phyloP scores from a whole-genome alignment of 768 basidiomycete species.

The Glaciozyma martinii region DNA sequence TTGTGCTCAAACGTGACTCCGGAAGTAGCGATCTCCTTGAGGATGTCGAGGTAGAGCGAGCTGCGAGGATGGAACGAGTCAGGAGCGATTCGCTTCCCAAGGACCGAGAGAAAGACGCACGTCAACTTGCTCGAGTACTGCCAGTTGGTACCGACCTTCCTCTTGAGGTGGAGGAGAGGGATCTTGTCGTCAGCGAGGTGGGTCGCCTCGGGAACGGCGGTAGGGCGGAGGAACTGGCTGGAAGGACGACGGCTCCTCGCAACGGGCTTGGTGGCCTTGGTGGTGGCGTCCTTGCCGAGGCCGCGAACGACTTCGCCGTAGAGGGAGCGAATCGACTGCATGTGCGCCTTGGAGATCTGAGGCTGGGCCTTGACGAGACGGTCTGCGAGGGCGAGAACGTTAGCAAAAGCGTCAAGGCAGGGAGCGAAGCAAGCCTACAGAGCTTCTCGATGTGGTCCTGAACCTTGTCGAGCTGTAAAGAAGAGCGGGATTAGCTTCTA shows the following conservation, averaged over 20 bases:
- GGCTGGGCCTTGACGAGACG: conserved; percentile 94
- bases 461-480: conserved; percentile 62
- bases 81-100: not conserved
- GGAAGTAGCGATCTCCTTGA: conserved; percentile 96
- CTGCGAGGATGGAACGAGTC: not conserved
- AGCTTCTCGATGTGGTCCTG: conserved; percentile 93
- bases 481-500: not conserved
- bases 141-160: conserved; percentile 90
- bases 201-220: conserved; percentile 52
- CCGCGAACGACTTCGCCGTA: conserved; percentile 96
- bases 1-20: conserved; percentile 99
- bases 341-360: conserved; percentile 93
- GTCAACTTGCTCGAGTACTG: conserved; percentile 97
- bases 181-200: conserved; percentile 79
- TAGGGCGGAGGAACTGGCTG: conserved; percentile 92
- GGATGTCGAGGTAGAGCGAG: conserved; percentile 75
- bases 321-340: conserved; percentile 81
- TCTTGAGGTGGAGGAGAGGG: conserved; percentile 89
- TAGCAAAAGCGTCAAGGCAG: too few relatives aligned
- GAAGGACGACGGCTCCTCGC: conserved; percentile 75
- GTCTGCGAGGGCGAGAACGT: conserved; percentile 46
- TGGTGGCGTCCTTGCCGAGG: conserved; percentile 62
- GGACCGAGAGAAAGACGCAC: conserved; percentile 34
- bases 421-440: not conserved
- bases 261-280: conserved; percentile 46